Evolutionary conservation across 1,284 basidiomycete genomes (phyloP).

Genomic region (Leccinum subfulvum): DNA sequence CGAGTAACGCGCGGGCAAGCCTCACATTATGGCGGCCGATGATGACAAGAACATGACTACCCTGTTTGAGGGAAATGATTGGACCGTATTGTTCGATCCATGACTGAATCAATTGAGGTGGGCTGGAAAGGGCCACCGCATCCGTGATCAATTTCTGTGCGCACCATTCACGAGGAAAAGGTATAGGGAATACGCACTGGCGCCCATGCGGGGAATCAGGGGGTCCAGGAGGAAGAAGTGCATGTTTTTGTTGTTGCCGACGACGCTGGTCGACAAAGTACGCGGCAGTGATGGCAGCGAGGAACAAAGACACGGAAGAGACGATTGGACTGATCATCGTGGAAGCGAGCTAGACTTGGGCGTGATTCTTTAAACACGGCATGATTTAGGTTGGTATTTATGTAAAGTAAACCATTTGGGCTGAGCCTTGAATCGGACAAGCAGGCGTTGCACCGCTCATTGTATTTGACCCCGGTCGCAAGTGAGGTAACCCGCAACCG

Average conservation of each 20-base stretch:
- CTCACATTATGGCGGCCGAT: constrained; percentile 36
- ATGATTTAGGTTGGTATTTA: not conserved
- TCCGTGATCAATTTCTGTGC: not conserved
- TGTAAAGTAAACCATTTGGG: not conserved
- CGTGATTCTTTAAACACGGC: not conserved
- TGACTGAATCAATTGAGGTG: constrained; percentile 27
- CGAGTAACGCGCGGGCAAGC: not conserved
- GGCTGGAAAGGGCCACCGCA: constrained; percentile 4
- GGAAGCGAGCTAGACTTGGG: not conserved
- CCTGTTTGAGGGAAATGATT: constrained; percentile 35
- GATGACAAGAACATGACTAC: constrained; percentile 34
- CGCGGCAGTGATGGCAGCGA: not conserved
- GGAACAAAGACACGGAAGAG: not conserved
- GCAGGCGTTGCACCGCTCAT: not conserved
- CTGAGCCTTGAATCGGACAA: not conserved
- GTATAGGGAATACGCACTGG: constrained; percentile 15
- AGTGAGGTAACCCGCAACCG: not conserved
- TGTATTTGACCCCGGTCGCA: not conserved
- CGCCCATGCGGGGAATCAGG: constrained; percentile 24
- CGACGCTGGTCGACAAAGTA: constrained; percentile 10
- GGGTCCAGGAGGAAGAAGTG: constrained; percentile 24
- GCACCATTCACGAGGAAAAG: not conserved
- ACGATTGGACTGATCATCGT: constrained; percentile 1
- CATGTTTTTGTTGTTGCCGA: constrained; percentile 10
- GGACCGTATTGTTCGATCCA: constrained; percentile 41